Base-by-base conservation (phyloP, 1,284 basidiomycete species). In the Cryptococcus sp. region DNA sequence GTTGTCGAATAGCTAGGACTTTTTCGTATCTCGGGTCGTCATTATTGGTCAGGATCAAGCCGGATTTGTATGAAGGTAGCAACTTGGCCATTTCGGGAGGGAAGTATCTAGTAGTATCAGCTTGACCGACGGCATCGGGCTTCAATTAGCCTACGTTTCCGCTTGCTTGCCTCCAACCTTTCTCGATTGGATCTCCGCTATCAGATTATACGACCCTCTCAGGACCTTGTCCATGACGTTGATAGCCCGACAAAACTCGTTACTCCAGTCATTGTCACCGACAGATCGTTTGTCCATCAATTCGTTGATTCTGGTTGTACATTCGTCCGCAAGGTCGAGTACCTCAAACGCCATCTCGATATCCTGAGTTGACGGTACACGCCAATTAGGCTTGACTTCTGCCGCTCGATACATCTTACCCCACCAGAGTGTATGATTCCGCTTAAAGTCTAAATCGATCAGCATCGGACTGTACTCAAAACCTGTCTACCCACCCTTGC, bases 191-290 rank as follows among this genome's bases (percentile, higher is more conserved):
- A 68, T 58, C 70, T 79, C 74, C 49, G 69, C 65, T 53, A 76
- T 58, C 52, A 72, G 59, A 36, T 67, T 68, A 59, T 71, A 66
- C 0, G 63, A 61, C 2, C 67, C 71, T 34, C 62, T 60, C 13
- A 70, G 51, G 5, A 64, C 59, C 53, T 67, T 69, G 58, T 73
- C 70, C 14, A 75, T 55, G 32, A 73, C 57, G 46, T 63, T 63
- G 30, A 80, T 80, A 58, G 79, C 86, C 82, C 95, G 84, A 76
- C 94, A 98, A 72, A 98, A 96, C 74, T 97, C 93, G 72, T 96
- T 97, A 35, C 88, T 85, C 78, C 86, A 86, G 15, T 84, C 80
- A 56, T 80, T 84, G 66, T 89, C 84, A 37, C 71, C 80, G 14
- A 61, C 64, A 2, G 78, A 76, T 10, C 83, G 81, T 4, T 78